phyloP scores from a whole-genome alignment of 768 basidiomycete species.

The Lepiota subincarnata region DNA sequence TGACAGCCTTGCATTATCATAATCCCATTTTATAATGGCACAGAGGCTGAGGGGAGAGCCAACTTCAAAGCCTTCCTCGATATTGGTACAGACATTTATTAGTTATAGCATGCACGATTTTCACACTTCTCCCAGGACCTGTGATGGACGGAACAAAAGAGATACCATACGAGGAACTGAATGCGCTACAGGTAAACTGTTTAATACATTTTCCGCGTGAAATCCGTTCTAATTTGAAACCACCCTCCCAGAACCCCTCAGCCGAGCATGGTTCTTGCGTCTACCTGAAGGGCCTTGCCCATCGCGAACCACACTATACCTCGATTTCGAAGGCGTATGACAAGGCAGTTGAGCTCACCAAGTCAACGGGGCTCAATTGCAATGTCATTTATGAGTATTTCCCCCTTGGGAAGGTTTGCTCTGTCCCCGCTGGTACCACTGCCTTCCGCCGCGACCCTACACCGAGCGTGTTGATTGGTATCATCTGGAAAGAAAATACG shows the following conservation, averaged over 20 bases:
- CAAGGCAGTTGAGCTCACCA: constrained; percentile 23
- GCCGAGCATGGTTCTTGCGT: constrained; percentile 31
- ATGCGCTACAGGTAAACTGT: constrained; percentile 31
- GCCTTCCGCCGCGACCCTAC: constrained; percentile 36
- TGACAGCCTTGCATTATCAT: constrained; percentile 33
- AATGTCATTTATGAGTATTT: constrained; percentile 40
- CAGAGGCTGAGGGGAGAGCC: constrained; percentile 42
- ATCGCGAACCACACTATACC: constrained; percentile 21
- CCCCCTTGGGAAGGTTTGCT: constrained; percentile 33
- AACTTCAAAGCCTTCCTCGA: constrained; percentile 42
- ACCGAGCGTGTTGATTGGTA: constrained; percentile 28
- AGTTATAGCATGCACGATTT: neutral
- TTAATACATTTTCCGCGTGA: neutral
- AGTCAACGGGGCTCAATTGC: constrained; percentile 21
- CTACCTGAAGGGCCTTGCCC: constrained; percentile 41
- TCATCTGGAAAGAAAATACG: constrained; percentile 28
- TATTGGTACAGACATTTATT: constrained; percentile 30
- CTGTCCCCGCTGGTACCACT: constrained; percentile 28
- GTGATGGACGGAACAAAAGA: constrained; percentile 35
- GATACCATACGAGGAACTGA: constrained; percentile 44
- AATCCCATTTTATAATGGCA: constrained; percentile 45
- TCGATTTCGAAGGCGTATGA: constrained; percentile 26
- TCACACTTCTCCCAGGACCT: constrained; percentile 28
- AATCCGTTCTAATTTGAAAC: neutral
- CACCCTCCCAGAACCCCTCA: constrained; percentile 28